These are phyloP conservation scores for Hevea brasiliensis DNA, from an alignment of 345 rosid genomes.

Conservation along the genomic window DNA sequence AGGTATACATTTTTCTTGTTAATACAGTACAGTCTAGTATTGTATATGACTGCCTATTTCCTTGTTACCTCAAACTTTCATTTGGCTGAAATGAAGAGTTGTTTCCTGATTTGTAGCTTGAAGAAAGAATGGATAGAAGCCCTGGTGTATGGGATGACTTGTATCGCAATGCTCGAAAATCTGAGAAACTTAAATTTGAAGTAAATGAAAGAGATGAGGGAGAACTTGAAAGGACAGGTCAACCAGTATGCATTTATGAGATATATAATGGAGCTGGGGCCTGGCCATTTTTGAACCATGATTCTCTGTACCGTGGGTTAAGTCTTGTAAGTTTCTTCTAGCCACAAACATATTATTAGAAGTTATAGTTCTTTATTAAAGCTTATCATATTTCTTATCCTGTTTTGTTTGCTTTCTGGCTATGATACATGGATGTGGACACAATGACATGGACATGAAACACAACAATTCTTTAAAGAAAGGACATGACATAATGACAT, in stretches of 20 bases:
- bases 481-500: neutral
- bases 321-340: constrained; percentile 72
- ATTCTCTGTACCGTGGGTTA: constrained; percentile 90
- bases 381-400: neutral
- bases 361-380: constrained; percentile 9
- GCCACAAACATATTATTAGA: neutral
- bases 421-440: neutral
- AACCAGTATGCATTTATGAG: constrained; percentile 90
- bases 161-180: constrained; percentile 82
- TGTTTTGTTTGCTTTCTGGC: too few relatives aligned
- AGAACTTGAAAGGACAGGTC: constrained; percentile 97
- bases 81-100: constrained; percentile 22
- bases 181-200: constrained; percentile 86
- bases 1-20: constrained; percentile 58
- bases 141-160: constrained; percentile 82
- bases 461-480: neutral
- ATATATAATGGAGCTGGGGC: constrained; percentile 87
- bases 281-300: constrained; percentile 95
- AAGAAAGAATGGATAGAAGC: constrained; percentile 77
- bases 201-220: constrained; percentile 96
- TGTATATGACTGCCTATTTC: neutral
- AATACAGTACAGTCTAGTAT: neutral
- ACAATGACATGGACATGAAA: neutral
- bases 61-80: neutral
- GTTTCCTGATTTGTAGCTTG: constrained; percentile 57